Evolutionary conservation across 2,329 filamentous ascomycete genomes (phyloP).

Genomic region (Talaromyces albobiverticillius): DNA sequence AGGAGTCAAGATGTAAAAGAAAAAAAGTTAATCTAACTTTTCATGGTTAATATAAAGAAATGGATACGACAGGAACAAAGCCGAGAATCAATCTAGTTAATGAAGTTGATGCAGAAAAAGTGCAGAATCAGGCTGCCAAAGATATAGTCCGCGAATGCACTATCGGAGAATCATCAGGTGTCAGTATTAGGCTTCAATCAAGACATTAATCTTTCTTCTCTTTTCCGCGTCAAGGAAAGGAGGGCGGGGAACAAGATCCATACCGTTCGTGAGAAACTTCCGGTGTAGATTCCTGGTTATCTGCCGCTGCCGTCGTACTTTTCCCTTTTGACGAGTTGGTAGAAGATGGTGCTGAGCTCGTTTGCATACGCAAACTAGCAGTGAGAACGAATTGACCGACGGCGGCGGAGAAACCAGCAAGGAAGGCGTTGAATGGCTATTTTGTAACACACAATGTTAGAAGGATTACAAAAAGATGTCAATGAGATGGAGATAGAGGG

Average conservation of each 20-base stretch:
- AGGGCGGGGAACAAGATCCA: slow-evolving; percentile 15
- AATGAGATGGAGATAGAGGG: neutral
- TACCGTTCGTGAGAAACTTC: slow-evolving; percentile 42
- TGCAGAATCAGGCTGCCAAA: slow-evolving; percentile 93
- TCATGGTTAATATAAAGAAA: neutral
- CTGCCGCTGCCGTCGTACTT: slow-evolving; percentile 16
- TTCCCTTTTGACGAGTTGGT: slow-evolving; percentile 23
- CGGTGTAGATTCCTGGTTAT: slow-evolving; percentile 8
- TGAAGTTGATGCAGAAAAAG: slow-evolving; percentile 99
- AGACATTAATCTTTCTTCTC: neutral
- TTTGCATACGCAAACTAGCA: slow-evolving; percentile 86
- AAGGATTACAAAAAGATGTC: neutral
- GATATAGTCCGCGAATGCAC: slow-evolving; percentile 93
- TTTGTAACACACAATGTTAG: slow-evolving; percentile 4
- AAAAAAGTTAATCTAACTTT: neutral
- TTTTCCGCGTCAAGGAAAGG: neutral
- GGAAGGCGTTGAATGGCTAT: slow-evolving; percentile 97
- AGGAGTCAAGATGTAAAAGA: neutral
- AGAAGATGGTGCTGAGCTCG: slow-evolving; percentile 59
- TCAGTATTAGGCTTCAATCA: neutral
- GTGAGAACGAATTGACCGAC: slow-evolving; percentile 98
- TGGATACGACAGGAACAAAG: neutral
- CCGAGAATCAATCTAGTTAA: slow-evolving; percentile 65
- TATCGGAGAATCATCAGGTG: slow-evolving; percentile 34
- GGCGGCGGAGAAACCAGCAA: slow-evolving; percentile 89